Evolutionary conservation across 345 rosid genomes (phyloP).

Genomic region (Sisymbrium altissimum): DNA sequence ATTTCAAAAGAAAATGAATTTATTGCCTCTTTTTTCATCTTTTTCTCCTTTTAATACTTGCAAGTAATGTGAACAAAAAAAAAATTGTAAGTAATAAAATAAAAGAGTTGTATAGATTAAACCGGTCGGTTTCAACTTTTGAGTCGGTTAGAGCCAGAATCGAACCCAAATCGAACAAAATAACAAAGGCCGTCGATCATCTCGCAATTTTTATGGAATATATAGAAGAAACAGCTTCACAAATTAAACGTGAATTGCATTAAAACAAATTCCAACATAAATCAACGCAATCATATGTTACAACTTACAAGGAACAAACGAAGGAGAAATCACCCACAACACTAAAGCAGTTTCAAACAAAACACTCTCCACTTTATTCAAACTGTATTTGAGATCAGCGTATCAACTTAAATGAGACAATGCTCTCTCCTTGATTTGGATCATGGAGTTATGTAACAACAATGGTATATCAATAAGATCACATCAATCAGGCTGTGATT

Average conservation of each 20-base stretch:
- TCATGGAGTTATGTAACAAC: neutral
- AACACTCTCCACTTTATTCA: constrained; percentile 7
- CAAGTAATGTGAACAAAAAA: no score
- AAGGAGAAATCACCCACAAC: neutral
- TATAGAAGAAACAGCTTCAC: neutral
- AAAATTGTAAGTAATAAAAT: no score
- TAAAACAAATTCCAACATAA: neutral
- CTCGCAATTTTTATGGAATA: no score
- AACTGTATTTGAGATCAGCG: neutral
- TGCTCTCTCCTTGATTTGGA: constrained; percentile 12
- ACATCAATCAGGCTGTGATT: constrained; percentile 52
- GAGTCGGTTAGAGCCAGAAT: no score
- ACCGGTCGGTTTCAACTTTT: no score
- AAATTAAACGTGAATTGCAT: neutral
- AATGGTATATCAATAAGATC: neutral
- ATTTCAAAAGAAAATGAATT: no score
- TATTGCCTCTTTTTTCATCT: no score
- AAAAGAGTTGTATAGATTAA: no score
- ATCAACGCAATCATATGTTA: constrained; percentile 22
- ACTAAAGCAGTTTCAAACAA: neutral
- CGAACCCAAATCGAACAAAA: no score
- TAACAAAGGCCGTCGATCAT: no score
- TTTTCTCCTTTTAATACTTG: no score
- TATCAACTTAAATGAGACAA: neutral
- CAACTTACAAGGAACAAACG: constrained; percentile 25